Percentiles rank a stretch among this genome's conserved stretches.
Evolutionary conservation across 2,329 filamentous ascomycete species (phyloP).

Genomic region (Penicillium vulpinum): DNA sequence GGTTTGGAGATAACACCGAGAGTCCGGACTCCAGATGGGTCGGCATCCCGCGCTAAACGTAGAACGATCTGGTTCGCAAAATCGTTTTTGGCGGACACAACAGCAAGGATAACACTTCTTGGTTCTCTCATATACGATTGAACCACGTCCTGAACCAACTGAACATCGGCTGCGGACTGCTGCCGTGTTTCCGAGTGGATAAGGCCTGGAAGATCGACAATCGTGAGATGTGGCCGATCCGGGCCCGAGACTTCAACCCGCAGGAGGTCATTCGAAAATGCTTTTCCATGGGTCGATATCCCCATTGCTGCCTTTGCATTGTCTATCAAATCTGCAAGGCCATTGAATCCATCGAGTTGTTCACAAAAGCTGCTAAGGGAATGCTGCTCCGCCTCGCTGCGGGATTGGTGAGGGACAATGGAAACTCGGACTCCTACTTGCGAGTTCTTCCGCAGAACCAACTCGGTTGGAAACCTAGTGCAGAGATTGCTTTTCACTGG

Average conservation of each 20-base stretch:
- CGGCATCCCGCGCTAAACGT: slow-evolving; percentile 35
- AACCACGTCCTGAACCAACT: slow-evolving; percentile 54
- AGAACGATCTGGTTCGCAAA: slow-evolving; percentile 46
- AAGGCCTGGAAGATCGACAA: slow-evolving; percentile 63
- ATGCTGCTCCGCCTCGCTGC: slow-evolving; percentile 19
- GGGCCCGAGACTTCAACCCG: slow-evolving; percentile 61
- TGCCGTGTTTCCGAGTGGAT: slow-evolving; percentile 57
- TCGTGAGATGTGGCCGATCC: slow-evolving; percentile 59
- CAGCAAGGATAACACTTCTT: slow-evolving; percentile 50
- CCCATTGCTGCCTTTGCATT: slow-evolving; percentile 29
- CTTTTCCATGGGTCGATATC: slow-evolving; percentile 22
- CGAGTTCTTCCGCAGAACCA: slow-evolving; percentile 49
- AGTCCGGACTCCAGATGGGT: slow-evolving; percentile 35
- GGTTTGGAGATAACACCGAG: slow-evolving; percentile 53
- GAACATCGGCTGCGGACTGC: slow-evolving; percentile 56
- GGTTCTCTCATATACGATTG: slow-evolving; percentile 44
- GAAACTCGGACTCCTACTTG: slow-evolving; percentile 20
- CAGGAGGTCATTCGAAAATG: slow-evolving; percentile 53
- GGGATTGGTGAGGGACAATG: slow-evolving; percentile 43
- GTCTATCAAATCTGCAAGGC: slow-evolving; percentile 21
- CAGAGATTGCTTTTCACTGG: slow-evolving; percentile 61
- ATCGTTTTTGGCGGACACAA: slow-evolving; percentile 48
- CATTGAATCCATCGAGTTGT: slow-evolving; percentile 19
- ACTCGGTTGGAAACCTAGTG: slow-evolving; percentile 64
- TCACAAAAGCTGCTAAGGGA: slow-evolving; percentile 6